Conservation (phyloP, 192 early-diverging fungal species). For the Rhizoclosmatium sp. region DNA sequence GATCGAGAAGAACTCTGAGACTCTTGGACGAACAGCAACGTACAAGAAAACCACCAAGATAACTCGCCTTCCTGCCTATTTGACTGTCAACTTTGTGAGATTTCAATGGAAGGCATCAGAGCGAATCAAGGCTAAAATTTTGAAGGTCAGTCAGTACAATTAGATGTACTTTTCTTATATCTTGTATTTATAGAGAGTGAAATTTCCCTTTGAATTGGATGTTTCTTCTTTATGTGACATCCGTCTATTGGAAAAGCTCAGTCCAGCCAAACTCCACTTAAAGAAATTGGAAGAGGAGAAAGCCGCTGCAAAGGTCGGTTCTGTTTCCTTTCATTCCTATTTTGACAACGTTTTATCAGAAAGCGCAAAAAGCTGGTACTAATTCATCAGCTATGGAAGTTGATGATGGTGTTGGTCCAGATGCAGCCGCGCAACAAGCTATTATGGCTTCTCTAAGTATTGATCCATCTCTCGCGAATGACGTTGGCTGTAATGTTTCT, state of each 20-base stretch:
- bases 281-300: conserved; percentile 77
- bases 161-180: background rate
- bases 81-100: conserved; percentile 90
- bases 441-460: conserved; percentile 33
- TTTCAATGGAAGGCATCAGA: conserved; percentile 94
- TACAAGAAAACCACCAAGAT: conserved; percentile 82
- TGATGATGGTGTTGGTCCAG: conserved; percentile 26
- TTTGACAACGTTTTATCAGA: background rate
- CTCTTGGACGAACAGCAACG: conserved; percentile 78
- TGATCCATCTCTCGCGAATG: conserved; percentile 69
- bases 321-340: background rate
- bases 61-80: conserved; percentile 84
- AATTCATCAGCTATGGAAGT: conserved; percentile 42
- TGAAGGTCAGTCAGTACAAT: conserved; percentile 63
- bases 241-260: conserved; percentile 80
- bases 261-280: conserved; percentile 57
- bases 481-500: conserved; percentile 84
- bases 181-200: conserved; percentile 68
- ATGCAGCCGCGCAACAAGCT: conserved; percentile 31
- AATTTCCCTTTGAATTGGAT: conserved; percentile 93
- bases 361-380: conserved; percentile 6
- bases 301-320: conserved; percentile 37
- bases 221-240: conserved; percentile 84
- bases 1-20: conserved; percentile 89
- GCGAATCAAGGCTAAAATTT: conserved; percentile 87